These are phyloP conservation scores for Russula abietina DNA, from an alignment of 768 basidiomycete species.

Conservation along the genomic window DNA sequence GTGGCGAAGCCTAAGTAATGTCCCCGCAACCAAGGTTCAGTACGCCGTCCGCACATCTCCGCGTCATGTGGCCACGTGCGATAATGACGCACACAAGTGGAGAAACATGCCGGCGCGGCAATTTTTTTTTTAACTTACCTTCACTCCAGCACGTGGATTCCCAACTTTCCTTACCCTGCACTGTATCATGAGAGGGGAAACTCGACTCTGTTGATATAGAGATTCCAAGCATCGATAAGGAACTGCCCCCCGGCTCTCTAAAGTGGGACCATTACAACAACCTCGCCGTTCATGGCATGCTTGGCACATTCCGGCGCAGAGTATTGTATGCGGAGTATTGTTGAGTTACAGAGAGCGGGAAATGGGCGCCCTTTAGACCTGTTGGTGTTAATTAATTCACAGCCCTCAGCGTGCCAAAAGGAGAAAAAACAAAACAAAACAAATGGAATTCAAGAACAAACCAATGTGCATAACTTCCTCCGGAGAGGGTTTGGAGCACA, in stretches of 20 bases:
- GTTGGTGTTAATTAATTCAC: conserved; percentile 1
- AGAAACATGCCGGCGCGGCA: neutral
- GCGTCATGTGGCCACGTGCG: conserved; percentile 2
- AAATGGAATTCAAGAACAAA: neutral
- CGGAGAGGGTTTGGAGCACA: neutral
- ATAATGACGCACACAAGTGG: conserved; percentile 12
- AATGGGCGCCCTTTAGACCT: conserved; percentile 8
- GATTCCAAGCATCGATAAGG: neutral
- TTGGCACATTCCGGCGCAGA: neutral
- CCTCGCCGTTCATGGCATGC: neutral
- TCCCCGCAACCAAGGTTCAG: conserved; percentile 1
- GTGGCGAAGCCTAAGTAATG: conserved; percentile 6
- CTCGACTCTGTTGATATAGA: no score
- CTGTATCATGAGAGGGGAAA: neutral
- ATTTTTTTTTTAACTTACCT: neutral
- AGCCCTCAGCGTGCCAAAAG: neutral
- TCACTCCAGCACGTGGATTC: neutral
- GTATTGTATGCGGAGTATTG: neutral
- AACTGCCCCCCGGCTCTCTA: no score
- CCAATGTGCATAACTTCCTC: neutral
- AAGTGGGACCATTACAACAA: neutral
- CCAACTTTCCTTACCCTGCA: neutral
- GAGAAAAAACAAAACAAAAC: neutral
- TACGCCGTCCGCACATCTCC: conserved; percentile 4
- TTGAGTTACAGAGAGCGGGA: neutral